Evolutionary conservation across 169 alveolate genomes (phyloP), one percentile per base, ranked within the genome.

Genomic region (Condylostoma magnum): DNA sequence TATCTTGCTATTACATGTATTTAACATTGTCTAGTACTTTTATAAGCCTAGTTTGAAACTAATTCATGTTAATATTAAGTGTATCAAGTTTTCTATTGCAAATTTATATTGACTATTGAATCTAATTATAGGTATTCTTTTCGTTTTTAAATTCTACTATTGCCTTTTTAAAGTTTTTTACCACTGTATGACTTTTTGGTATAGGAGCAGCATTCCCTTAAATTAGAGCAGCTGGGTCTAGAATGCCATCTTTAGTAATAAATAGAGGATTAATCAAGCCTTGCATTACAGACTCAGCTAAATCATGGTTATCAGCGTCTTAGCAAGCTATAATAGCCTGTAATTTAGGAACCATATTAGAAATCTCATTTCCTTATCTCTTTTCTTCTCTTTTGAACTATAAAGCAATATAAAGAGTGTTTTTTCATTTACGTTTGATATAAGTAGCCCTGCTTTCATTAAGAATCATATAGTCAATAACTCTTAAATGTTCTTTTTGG

Each of bases 281-380:
- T 63, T 33, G 25, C 22, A 46, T 31, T 22, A 63, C 73, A 43
- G 38, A 43, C 46, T 63, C 73, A 1, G 73, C 73, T 20, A 63
- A 41, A 2, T 63, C 73, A 12, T 22, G 25, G 20, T 63, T 44
- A 12, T 34, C 60, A 18, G 73, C 73, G 3, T 63, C 57, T 37
- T 37, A 31, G 46, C 73, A 63, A 63, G 73, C 73, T 37, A 63
- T 18, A 22, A 63, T 44, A 6, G 73, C 73, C 30, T 43, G 25
- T 12, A 63, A 44, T 46, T 63, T 63, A 22, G 65, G 38, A 15
- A 41, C 10, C 20, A 41, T 41, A 41, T 10, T 10, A 15, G 48
- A 10, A 10, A 41, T 41, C 43, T n/a, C 58, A 22, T 20, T 31
- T 6, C 44, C 43, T 43, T 25, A 25, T 63, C 58, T 22, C 63